Base-by-base conservation (phyloP, 2,329 filamentous ascomycete genomes). In the Paecilomyces variotii region DNA sequence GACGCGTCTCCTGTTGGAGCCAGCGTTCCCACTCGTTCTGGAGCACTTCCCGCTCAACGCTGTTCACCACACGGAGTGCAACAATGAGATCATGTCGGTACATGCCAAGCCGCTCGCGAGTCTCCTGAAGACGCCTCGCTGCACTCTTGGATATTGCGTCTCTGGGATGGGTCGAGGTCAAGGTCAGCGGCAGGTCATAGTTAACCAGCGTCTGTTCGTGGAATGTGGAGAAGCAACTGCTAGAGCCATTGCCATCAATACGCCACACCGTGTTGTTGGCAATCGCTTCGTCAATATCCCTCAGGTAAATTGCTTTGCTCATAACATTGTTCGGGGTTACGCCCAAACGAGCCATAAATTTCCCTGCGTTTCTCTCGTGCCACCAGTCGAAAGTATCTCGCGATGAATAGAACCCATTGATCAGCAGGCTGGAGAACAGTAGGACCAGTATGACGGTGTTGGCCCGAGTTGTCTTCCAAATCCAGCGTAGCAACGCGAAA, bases 11-110 rank as follows among this genome's bases (percentile, higher is more conserved):
- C 64, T 90, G 87, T 2, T 83, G 75, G 30, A 97, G 81, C 92
- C 93, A 99, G 63, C 90, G 89, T 76, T 96, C 92, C 87, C 91
- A 99, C 73, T 97, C 93, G 0, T 88, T 88, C 67, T 86, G 84
- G 57, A 97, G 75, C 72, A 96, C 87, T 72, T 97, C 91, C 59
- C 84, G 82, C 78, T 97, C 94, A 28, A 97, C 86, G 59, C 83
- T 87, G 74, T 97, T 97, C 61, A 97, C 87, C 2, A 97, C 84
- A 3, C 92, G 86, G 78, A 97, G 86, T 4, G 92, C 91, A 4
- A 99, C 92, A 2, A 97, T 78, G 24, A 99, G 79, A 69, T 97
- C 91, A 72, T 99, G 91, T 2, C 94, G 83, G 71, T 97, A 94
- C 1, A 84, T 80, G 0, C 89, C 93, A 0, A 99, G 83, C 26